Percentiles rank a stretch among this genome's conserved stretches.
Conservation (phyloP, 805 yeast genomes). For the Saturnispora zaruensis region DNA sequence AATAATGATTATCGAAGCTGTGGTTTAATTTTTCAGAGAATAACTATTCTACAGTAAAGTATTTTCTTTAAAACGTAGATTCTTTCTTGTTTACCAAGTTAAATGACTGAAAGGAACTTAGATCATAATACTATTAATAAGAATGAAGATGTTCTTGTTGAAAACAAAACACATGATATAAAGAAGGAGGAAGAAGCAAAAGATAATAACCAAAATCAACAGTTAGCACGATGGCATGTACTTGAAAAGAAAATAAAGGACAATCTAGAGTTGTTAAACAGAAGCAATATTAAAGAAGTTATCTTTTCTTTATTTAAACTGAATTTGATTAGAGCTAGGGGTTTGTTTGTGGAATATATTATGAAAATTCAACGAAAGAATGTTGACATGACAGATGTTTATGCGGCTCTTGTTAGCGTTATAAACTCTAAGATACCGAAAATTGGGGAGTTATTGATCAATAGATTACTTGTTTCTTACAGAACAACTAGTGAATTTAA, state of each 20-base stretch:
- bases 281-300: slow-evolving; percentile 39
- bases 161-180: slow-evolving; percentile 10
- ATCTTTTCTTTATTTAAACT: slow-evolving; percentile 43
- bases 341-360: slow-evolving; percentile 48
- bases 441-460: slow-evolving; percentile 49
- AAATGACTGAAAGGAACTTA: not conserved
- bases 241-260: slow-evolving; percentile 41
- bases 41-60: too few relatives aligned
- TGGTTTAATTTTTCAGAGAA: not conserved
- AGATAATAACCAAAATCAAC: slow-evolving; percentile 28
- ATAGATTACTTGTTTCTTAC: slow-evolving; percentile 51
- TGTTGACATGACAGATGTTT: slow-evolving; percentile 34
- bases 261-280: slow-evolving; percentile 38
- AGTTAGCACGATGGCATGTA: slow-evolving; percentile 49
- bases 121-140: not conserved
- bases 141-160: slow-evolving; percentile 10
- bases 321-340: slow-evolving; percentile 55
- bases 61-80: not conserved
- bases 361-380: slow-evolving; percentile 45
- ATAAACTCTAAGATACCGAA: slow-evolving; percentile 62
- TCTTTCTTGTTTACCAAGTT: not conserved
- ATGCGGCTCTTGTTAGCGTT: slow-evolving; percentile 49
- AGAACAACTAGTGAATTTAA: slow-evolving; percentile 42
- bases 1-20: not conserved
- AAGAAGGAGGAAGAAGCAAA: slow-evolving; percentile 26